These are phyloP conservation scores for Russula virescens DNA, from an alignment of 768 basidiomycete genomes.

Conservation along the genomic window DNA sequence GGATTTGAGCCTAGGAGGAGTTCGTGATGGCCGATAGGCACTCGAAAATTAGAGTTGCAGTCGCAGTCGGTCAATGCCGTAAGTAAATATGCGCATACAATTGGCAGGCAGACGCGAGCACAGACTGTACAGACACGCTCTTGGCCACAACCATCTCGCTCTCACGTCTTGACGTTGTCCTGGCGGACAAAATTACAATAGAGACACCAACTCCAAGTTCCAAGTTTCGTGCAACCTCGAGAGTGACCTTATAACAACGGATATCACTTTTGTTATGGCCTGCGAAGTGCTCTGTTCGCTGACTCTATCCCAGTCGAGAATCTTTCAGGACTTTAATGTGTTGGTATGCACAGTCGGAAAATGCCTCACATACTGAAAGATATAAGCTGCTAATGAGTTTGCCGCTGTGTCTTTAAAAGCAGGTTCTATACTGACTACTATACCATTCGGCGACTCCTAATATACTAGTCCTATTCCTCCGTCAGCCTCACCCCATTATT, in stretches of 20 bases:
- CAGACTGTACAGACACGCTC: too few species aligned
- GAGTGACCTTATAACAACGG: neutral
- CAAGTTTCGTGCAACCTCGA: neutral
- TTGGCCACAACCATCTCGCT: too few species aligned
- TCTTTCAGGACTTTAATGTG: neutral
- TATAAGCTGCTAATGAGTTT: neutral
- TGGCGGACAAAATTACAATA: too few species aligned
- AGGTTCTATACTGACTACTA: neutral
- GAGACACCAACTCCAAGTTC: neutral
- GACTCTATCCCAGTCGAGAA: too few species aligned
- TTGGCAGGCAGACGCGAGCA: too few species aligned
- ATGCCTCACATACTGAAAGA: neutral
- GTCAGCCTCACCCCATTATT: neutral
- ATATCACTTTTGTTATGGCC: too few species aligned
- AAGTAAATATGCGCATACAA: constrained; percentile 12
- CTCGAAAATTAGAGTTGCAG: constrained; percentile 9
- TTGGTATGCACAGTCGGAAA: neutral
- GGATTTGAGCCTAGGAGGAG: neutral
- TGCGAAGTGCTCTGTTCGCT: too few species aligned
- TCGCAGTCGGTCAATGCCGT: neutral
- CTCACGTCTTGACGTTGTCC: too few species aligned
- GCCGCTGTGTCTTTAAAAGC: neutral
- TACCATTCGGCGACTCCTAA: too few species aligned
- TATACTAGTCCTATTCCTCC: neutral
- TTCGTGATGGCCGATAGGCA: neutral